These are phyloP conservation scores for Aspergillus ibericus DNA, from an alignment of 2,329 filamentous ascomycete species.

Conservation along the genomic window DNA sequence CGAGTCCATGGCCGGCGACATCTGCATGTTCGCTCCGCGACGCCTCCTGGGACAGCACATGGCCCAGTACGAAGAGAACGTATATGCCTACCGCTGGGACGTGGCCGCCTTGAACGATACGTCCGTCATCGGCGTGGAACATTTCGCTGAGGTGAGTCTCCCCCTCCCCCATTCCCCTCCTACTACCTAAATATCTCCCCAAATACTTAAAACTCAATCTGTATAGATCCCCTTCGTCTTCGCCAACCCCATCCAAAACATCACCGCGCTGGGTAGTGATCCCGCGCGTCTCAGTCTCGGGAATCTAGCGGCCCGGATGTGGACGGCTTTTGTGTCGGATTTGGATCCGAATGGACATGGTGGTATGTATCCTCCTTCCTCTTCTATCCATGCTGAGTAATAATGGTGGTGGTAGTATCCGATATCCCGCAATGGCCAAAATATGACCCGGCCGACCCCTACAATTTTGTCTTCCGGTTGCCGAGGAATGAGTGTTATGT, in stretches of 20 bases:
- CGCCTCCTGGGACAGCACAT: slow-evolving; percentile 30
- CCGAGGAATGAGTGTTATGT: slow-evolving; percentile 27
- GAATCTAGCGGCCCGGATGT: slow-evolving; percentile 33
- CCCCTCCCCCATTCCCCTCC: neutral
- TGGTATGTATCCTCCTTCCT: slow-evolving; percentile 17
- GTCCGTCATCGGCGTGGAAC: slow-evolving; percentile 29
- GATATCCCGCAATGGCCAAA: slow-evolving; percentile 25
- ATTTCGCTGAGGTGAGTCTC: slow-evolving; percentile 30
- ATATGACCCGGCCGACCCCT: slow-evolving; percentile 15
- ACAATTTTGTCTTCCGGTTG: slow-evolving; percentile 32
- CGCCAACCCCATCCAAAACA: slow-evolving; percentile 30
- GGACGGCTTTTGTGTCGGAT: slow-evolving; percentile 32
- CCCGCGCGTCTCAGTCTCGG: slow-evolving; percentile 27
- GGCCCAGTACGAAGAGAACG: slow-evolving; percentile 18
- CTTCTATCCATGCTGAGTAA: neutral
- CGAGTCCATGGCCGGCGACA: slow-evolving; percentile 31
- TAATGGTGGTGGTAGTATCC: slow-evolving; percentile 15
- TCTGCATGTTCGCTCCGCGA: slow-evolving; percentile 31
- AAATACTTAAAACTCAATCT: no score
- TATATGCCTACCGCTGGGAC: slow-evolving; percentile 34
- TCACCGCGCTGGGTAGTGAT: slow-evolving; percentile 28
- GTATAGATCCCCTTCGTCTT: slow-evolving; percentile 36
- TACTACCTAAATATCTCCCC: neutral
- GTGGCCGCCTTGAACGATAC: slow-evolving; percentile 29
- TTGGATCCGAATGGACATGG: slow-evolving; percentile 31